phyloP scores from a whole-genome alignment of 805 yeast species.

The Candida insectalens region DNA sequence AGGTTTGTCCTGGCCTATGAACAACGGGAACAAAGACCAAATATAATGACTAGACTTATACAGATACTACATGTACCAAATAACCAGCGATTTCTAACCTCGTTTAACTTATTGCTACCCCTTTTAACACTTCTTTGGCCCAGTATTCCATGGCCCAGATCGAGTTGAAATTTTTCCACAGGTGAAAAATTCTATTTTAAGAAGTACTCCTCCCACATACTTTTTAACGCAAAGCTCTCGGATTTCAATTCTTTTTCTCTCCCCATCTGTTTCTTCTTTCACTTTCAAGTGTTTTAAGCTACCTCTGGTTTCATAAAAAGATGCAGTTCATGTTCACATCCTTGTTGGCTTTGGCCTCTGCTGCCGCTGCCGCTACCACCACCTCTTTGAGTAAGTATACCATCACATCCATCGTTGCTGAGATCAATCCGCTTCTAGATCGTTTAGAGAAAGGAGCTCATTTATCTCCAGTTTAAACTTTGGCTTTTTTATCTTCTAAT shows the following conservation, averaged over 20 bases:
- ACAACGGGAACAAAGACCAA: too few relatives aligned
- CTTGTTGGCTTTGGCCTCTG: constrained; percentile 32
- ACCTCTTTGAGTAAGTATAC: constrained; percentile 28
- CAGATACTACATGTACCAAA: too few relatives aligned
- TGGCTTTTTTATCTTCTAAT: too few relatives aligned
- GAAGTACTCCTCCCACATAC: not conserved
- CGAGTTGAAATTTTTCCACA: not conserved
- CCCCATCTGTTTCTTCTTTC: constrained; percentile 1
- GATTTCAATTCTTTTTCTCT: constrained; percentile 1
- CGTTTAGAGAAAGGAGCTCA: too few relatives aligned
- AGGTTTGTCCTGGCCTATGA: too few relatives aligned
- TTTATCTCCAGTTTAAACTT: too few relatives aligned
- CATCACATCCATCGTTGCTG: too few relatives aligned
- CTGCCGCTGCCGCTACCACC: constrained; percentile 33
- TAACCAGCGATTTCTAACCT: not conserved
- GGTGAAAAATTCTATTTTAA: not conserved
- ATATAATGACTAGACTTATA: too few relatives aligned
- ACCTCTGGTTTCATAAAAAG: constrained; percentile 2
- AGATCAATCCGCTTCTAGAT: too few relatives aligned
- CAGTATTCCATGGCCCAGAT: not conserved
- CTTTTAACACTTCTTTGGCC: not conserved
- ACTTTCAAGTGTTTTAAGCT: not conserved
- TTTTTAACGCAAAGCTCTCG: too few relatives aligned
- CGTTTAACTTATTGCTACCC: not conserved
- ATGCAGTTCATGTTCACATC: constrained; percentile 49